Conservation (phyloP, 805 yeast species). For the Saccharomyces paradoxus region DNA sequence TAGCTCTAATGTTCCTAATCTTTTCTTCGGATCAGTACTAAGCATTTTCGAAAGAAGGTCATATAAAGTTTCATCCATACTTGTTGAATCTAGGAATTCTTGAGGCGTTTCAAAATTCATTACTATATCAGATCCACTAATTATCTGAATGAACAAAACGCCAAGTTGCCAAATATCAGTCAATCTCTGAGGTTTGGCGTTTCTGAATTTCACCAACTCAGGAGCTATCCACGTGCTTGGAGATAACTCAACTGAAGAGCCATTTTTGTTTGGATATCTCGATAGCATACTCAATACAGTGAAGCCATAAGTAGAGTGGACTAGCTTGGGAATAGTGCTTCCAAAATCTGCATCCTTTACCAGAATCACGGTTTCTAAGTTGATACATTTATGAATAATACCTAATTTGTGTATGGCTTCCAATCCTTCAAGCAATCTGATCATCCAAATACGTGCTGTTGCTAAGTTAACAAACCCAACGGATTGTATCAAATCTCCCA, state of each 20-base stretch:
- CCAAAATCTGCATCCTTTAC: constrained; percentile 45
- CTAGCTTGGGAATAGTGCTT: constrained; percentile 48
- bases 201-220: constrained; percentile 39
- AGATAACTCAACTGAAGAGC: constrained; percentile 16
- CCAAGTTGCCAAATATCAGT: constrained; percentile 95
- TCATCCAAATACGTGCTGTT: constrained; percentile 80
- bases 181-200: constrained; percentile 54
- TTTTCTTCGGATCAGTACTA: constrained; percentile 52
- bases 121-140: constrained; percentile 50
- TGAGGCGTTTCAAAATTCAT: constrained; percentile 51
- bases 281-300: constrained; percentile 36
- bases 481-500: constrained; percentile 59
- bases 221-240: constrained; percentile 67
- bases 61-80: constrained; percentile 48
- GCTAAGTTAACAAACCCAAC: constrained; percentile 61
- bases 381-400: constrained; percentile 60
- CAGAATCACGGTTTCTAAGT: constrained; percentile 50
- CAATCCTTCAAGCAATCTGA: constrained; percentile 75
- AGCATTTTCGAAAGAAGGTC: constrained; percentile 65
- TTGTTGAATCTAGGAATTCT: constrained; percentile 46
- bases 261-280: constrained; percentile 31
- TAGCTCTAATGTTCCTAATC: constrained; percentile 79
- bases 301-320: constrained; percentile 53
- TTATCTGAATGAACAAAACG: constrained; percentile 58
- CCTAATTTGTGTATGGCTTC: constrained; percentile 85